Evolutionary conservation across 169 alveolate genomes (phyloP), one percentile per base, ranked within the genome.

Genomic region (Cryptosporidium baileyi): DNA sequence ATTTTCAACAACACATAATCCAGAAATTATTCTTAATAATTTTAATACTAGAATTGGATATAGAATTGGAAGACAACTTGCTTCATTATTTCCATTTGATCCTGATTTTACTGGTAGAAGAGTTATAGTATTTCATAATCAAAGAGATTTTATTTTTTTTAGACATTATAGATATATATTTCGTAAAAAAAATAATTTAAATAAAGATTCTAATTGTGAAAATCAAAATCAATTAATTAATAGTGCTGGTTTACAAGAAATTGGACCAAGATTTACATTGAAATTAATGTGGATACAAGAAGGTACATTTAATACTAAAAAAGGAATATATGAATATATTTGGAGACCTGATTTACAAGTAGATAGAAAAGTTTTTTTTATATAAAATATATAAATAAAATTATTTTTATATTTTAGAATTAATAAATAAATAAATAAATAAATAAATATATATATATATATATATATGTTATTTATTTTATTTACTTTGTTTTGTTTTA

Each of bases 181-280:
- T 67, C 79, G 89, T 41, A 52, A 32, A 59, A 65, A 61, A 47
- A 36, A 63, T 45, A 17, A 63, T 0, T 0, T 38, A 4, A 81
- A 30, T 24, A 22, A 44, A n/a, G 15, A 45, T 24, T 6, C 8
- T 15, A 26, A 43, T 57, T 88, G 59, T 30, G 80, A 45, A 80
- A 60, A 51, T 59, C 88, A 51, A 82, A 80, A 59, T 91, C 92
- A 47, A 90, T 90, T 88, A 80, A 91, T 89, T 26, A 90, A 92
- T 79, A 93, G 95, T 89, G 98, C 97, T 17, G 93, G 94, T 54
- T 90, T 98, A 80, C 96, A 95, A 90, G 99, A 98, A 91, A 96
- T 98, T 28, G 99, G 99, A 0, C 99, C 99, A 8, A 94, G 99
- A 60, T 96, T 98, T 89, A 96, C 99, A 54, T 90, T 98, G 89